phyloP scores from a whole-genome alignment of 352 stramenopile species.

The Phytophthora megakarya region DNA sequence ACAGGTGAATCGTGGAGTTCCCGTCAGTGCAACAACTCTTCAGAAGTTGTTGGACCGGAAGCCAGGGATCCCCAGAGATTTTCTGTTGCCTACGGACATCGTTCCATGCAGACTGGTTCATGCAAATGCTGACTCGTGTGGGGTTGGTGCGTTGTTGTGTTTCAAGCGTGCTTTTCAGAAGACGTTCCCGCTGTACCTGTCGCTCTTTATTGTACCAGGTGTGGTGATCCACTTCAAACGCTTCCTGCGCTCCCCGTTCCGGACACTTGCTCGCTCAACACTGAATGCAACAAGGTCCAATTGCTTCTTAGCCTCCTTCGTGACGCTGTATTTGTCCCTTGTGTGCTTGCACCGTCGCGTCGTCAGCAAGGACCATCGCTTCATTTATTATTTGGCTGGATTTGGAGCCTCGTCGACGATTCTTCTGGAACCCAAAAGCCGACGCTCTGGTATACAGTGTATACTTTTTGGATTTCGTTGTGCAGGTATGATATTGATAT shows the following conservation, averaged over 20 bases:
- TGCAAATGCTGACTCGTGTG: constrained; percentile 53
- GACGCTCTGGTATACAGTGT: constrained; percentile 74
- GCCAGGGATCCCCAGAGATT: constrained; percentile 33
- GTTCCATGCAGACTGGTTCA: constrained; percentile 74
- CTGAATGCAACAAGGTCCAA: constrained; percentile 78
- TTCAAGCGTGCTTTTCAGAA: constrained; percentile 67
- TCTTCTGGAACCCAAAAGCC: constrained; percentile 78
- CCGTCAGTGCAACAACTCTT: constrained; percentile 48
- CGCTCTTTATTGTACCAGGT: constrained; percentile 82
- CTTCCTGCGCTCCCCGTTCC: constrained; percentile 65
- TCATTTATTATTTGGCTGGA: constrained; percentile 78
- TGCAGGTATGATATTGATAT: constrained; percentile 5
- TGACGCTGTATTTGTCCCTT: constrained; percentile 69
- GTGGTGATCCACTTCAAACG: constrained; percentile 85
- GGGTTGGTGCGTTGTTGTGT: constrained; percentile 47
- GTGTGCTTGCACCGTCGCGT: constrained; percentile 66
- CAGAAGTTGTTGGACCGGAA: constrained; percentile 52
- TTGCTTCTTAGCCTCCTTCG: constrained; percentile 74
- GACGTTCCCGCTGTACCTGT: constrained; percentile 84
- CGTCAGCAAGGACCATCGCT: constrained; percentile 66
- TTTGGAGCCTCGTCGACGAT: constrained; percentile 70
- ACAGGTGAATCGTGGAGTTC: constrained; percentile 53
- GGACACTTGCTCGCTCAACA: constrained; percentile 58
- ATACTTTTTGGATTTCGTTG: background rate
- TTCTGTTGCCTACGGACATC: constrained; percentile 37